A percentile compares a stretch with the other conserved stretches of the same genome.
These are phyloP conservation scores for Cajanus cajan DNA, from an alignment of 306 rosid species.

Conservation along the genomic window DNA sequence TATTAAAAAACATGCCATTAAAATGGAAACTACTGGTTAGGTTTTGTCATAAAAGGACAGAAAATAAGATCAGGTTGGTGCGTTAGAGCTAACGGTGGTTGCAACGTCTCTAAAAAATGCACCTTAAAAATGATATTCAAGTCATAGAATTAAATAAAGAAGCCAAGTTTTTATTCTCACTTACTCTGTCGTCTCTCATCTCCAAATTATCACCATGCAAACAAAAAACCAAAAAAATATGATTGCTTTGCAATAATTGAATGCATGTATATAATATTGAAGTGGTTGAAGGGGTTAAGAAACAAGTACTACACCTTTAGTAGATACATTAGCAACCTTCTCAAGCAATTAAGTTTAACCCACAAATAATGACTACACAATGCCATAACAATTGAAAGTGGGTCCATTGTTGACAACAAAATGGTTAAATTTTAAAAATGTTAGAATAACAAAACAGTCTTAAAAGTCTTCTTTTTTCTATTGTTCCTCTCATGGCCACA, in stretches of 20 bases:
- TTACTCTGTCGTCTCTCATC: slow-evolving; percentile 4
- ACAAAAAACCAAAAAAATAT: slow-evolving; percentile 20
- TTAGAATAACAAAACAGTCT: not conserved
- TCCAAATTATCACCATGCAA: slow-evolving; percentile 1
- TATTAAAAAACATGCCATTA: not conserved
- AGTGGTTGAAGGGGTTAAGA: slow-evolving; percentile 34
- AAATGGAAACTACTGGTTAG: not conserved
- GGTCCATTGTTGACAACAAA: slow-evolving; percentile 34
- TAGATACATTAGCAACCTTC: slow-evolving; percentile 22
- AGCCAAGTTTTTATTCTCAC: slow-evolving; percentile 7
- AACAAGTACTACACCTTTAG: slow-evolving; percentile 30
- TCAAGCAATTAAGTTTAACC: slow-evolving; percentile 32
- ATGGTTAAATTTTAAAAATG: not conserved
- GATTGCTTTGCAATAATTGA: slow-evolving; percentile 21
- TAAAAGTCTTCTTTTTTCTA: not conserved
- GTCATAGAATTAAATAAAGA: not conserved
- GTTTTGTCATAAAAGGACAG: not conserved
- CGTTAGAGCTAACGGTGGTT: slow-evolving; percentile 39
- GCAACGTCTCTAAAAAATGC: slow-evolving; percentile 41
- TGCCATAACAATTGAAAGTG: slow-evolving; percentile 30
- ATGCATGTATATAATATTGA: not conserved
- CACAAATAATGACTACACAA: not conserved
- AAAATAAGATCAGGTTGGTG: slow-evolving; percentile 25
- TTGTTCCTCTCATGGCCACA: not conserved
- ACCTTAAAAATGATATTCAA: slow-evolving; percentile 33